phyloP scores from a whole-genome alignment of 2,329 filamentous ascomycete genomes.

The Phialocephala subalpina region DNA sequence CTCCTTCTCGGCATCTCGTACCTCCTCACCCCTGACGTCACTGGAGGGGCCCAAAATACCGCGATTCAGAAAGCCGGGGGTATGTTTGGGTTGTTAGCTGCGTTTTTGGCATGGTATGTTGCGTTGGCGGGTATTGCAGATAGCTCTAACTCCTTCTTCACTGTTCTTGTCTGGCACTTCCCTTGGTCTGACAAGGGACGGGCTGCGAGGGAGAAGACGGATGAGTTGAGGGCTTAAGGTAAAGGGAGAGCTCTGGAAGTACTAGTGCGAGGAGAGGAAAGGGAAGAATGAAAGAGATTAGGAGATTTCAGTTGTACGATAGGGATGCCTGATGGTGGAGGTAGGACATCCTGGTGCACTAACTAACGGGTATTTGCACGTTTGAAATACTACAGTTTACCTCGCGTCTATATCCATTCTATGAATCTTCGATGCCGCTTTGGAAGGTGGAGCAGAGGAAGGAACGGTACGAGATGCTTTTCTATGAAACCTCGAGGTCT shows the following conservation, averaged over 20 bases:
- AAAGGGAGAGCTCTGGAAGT: too few species aligned
- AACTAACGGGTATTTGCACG: too few species aligned
- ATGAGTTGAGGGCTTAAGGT: conserved; percentile 1
- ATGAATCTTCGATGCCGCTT: too few species aligned
- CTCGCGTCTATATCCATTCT: too few species aligned
- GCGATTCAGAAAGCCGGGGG: conserved; percentile 53
- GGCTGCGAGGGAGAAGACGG: conserved; percentile 10
- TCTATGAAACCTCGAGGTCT: too few species aligned
- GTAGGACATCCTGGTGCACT: too few species aligned
- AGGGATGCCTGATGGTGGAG: too few species aligned
- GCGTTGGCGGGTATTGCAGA: conserved; percentile 63
- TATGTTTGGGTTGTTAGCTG: conserved; percentile 59
- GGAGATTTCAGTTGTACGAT: neutral
- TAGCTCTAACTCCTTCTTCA: conserved; percentile 50
- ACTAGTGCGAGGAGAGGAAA: neutral
- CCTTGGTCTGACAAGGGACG: conserved; percentile 37
- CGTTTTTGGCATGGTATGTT: conserved; percentile 63
- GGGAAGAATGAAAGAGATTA: neutral
- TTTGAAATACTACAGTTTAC: too few species aligned
- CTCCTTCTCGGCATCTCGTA: conserved; percentile 15
- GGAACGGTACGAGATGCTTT: too few species aligned
- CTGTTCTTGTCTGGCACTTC: conserved; percentile 39
- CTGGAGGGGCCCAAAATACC: conserved; percentile 4
- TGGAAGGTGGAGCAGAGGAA: too few species aligned
- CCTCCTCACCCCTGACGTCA: conserved; percentile 2